A percentile compares a stretch with the other conserved stretches of the same genome.
Conservation (phyloP, 768 basidiomycete species). For the Amanita thiersii region DNA sequence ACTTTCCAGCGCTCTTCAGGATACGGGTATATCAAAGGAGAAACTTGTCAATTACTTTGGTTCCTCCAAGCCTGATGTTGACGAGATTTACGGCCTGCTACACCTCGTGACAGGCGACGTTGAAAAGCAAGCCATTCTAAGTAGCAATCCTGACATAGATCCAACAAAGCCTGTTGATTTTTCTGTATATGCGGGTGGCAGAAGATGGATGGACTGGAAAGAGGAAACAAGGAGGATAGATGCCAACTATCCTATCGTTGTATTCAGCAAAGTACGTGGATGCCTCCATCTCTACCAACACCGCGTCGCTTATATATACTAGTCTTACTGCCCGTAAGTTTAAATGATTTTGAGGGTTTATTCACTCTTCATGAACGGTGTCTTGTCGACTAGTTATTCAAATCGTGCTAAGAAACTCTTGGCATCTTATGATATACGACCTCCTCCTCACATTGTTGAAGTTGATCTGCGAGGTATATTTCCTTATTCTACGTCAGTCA, state of each 20-base stretch:
- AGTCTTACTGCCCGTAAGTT: constrained; percentile 74
- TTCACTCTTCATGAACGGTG: neutral
- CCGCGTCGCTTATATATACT: neutral
- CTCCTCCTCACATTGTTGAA: constrained; percentile 63
- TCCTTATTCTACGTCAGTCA: neutral
- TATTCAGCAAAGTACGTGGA: constrained; percentile 69
- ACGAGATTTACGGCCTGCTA: constrained; percentile 68
- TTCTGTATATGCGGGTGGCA: constrained; percentile 45
- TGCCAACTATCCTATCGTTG: constrained; percentile 52
- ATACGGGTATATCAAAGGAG: constrained; percentile 29
- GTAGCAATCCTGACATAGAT: constrained; percentile 32
- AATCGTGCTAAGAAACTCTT: constrained; percentile 56
- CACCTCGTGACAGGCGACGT: constrained; percentile 49
- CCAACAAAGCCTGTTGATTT: constrained; percentile 40
- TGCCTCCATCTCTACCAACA: neutral
- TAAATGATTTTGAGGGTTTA: neutral
- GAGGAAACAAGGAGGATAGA: constrained; percentile 33
- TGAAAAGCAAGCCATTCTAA: constrained; percentile 32
- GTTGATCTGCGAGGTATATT: constrained; percentile 59
- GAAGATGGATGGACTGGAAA: constrained; percentile 34
- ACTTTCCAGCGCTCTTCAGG: constrained; percentile 33
- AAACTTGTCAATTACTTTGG: constrained; percentile 22
- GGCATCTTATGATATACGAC: constrained; percentile 47
- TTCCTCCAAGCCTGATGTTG: constrained; percentile 22
- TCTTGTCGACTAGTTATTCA: constrained; percentile 39